Base-by-base conservation (phyloP, 2,329 filamentous ascomycete species). In the Pestalotiopsis sp. region DNA sequence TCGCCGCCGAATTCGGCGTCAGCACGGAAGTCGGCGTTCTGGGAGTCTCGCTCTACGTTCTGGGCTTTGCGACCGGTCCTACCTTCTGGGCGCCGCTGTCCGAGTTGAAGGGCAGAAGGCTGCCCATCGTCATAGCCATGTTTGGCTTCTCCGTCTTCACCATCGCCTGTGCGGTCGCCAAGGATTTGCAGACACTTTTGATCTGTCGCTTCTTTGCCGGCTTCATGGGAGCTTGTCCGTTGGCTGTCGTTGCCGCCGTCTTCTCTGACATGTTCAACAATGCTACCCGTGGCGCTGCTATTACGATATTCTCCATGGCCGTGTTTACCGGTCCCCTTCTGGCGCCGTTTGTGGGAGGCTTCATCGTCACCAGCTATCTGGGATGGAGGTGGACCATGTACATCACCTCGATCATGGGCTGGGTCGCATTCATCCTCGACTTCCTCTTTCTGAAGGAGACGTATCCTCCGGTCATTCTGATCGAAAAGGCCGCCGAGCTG, bases 361-460 rank as follows among this genome's bases (percentile, higher is more conserved):
- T 89, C 80, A 91, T 91, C 61, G 83, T 84, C 35, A 80, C 88
- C 24, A 88, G 86, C 6, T 79, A 88, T 73, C 84, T 91, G 38
- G 89, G 89, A 69, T 93, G 91, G 91, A 87, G 91, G 70, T 93
- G 91, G 91, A 92, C 90, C 4, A 85, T 90, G 80, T 93, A 91
- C 75, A 78, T 91, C 35, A 78, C 81, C 26, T 80, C 86, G 68
- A 86, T 92, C 71, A 89, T 92, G 83, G 89, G 91, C 39, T 88
- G 87, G 68, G 68, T 83, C 26, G 86, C 89, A 67, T 88, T 91
- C 71, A 72, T 79, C 35, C 80, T 91, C 62, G 87, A 91, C 74
- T 67, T 91, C 5, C 70, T 92, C 72, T 88, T 90, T 80, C 82
- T 92, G 67, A 81, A 87, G 74, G 91, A 93, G 80, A 91, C 91